phyloP scores from a whole-genome alignment of 306 rosid genomes.

The Parietaria judaica region DNA sequence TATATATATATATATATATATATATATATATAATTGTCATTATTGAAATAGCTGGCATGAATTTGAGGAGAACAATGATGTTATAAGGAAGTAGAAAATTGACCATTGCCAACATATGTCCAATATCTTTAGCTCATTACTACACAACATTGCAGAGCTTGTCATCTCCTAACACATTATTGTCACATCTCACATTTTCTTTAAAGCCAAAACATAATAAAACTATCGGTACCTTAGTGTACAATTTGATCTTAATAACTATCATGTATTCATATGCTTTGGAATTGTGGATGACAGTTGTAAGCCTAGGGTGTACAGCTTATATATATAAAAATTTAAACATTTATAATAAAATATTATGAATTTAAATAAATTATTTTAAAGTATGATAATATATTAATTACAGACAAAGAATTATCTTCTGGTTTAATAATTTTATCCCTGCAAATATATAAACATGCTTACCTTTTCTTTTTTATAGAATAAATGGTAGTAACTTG shows the following conservation, averaged over 20 bases:
- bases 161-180: background rate
- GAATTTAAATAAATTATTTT: no score
- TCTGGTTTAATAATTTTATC: no score
- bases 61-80: background rate
- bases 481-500: no score
- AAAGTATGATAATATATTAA: no score
- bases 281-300: slow-evolving; percentile 3
- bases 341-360: no score
- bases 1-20: background rate
- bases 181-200: slow-evolving; percentile 10
- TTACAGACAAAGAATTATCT: no score
- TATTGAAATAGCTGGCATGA: slow-evolving; percentile 11
- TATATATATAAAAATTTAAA: no score
- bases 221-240: no score
- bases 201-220: background rate
- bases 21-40: background rate
- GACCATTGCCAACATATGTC: background rate
- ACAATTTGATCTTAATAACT: background rate
- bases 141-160: slow-evolving; percentile 5
- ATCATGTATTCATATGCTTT: background rate
- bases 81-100: slow-evolving; percentile 1
- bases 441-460: no score
- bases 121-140: background rate
- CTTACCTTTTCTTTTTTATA: no score
- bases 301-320: background rate